phyloP scores from a whole-genome alignment of 108 stramenopile species.

The Skeletonema tropicum region DNA sequence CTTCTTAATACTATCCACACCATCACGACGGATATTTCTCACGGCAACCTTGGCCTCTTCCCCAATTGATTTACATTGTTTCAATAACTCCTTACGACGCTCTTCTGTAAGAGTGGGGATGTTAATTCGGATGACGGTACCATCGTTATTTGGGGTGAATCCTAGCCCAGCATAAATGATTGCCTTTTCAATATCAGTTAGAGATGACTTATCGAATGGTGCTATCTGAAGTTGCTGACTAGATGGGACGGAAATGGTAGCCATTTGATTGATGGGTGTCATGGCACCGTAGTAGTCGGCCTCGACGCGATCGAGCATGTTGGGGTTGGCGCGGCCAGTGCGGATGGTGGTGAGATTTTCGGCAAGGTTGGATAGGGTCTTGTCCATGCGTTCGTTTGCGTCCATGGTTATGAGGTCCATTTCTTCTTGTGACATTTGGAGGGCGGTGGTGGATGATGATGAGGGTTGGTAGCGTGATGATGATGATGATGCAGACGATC shows the following conservation, averaged over 20 bases:
- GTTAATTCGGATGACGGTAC: conserved; percentile 88
- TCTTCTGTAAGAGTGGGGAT: conserved; percentile 95
- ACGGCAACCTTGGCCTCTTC: conserved; percentile 95
- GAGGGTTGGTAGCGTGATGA: not conserved
- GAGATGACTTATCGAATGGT: conserved; percentile 84
- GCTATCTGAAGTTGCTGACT: conserved; percentile 87
- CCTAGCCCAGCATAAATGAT: conserved; percentile 91
- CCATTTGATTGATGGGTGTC: conserved; percentile 93
- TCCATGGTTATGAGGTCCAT: conserved; percentile 59
- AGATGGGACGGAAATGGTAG: conserved; percentile 83
- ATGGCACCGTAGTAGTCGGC: conserved; percentile 91
- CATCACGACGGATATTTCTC: conserved; percentile 89
- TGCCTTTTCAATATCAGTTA: conserved; percentile 84
- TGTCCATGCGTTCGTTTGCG: conserved; percentile 86
- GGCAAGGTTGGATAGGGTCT: conserved; percentile 76
- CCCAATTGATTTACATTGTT: conserved; percentile 90
- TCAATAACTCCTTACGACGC: conserved; percentile 93
- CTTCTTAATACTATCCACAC: conserved; percentile 90
- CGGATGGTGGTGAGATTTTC: conserved; percentile 84
- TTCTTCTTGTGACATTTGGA: conserved; percentile 45
- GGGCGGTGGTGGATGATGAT: conserved; percentile 8
- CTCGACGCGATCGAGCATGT: conserved; percentile 90
- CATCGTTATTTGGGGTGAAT: conserved; percentile 91
- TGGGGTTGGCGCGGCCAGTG: conserved; percentile 89
- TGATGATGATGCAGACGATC: not conserved